Evolutionary conservation across 768 basidiomycete genomes (phyloP).

Genomic region (Hebeloma cylindrosporum): DNA sequence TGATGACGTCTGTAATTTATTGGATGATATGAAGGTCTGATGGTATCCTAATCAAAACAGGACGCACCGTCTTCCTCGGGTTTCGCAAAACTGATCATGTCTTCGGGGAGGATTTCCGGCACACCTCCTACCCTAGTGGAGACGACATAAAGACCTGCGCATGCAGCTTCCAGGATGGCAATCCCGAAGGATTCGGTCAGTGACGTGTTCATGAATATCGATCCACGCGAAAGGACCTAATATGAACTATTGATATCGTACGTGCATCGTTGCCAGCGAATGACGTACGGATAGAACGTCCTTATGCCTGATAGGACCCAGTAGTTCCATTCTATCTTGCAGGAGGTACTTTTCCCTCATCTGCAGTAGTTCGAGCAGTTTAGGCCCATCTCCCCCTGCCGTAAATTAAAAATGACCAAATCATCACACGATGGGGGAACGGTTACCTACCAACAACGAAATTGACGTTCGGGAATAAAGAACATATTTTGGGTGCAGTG

Average conservation of each 20-base stretch:
- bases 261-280: neutral
- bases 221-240: constrained; percentile 81
- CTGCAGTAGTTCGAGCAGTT: constrained; percentile 91
- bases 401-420: constrained; percentile 1
- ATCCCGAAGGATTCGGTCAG: constrained; percentile 97
- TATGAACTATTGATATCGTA: neutral
- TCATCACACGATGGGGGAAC: neutral
- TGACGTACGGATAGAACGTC: constrained; percentile 82
- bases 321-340: constrained; percentile 88
- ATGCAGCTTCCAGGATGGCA: constrained; percentile 96
- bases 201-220: constrained; percentile 94
- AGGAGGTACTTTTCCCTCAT: constrained; percentile 90
- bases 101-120: constrained; percentile 89
- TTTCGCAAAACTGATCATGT: constrained; percentile 94
- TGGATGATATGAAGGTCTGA: constrained; percentile 1
- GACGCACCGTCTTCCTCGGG: constrained; percentile 89
- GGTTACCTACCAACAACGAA: constrained; percentile 76
- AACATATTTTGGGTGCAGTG: constrained; percentile 87
- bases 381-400: constrained; percentile 93
- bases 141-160: constrained; percentile 91
- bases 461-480: constrained; percentile 78
- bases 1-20: constrained; percentile 66
- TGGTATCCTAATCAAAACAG: neutral
- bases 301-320: constrained; percentile 77
- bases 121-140: constrained; percentile 94